phyloP scores from a whole-genome alignment of 257 asterid species.

The Cinchona pubescens region DNA sequence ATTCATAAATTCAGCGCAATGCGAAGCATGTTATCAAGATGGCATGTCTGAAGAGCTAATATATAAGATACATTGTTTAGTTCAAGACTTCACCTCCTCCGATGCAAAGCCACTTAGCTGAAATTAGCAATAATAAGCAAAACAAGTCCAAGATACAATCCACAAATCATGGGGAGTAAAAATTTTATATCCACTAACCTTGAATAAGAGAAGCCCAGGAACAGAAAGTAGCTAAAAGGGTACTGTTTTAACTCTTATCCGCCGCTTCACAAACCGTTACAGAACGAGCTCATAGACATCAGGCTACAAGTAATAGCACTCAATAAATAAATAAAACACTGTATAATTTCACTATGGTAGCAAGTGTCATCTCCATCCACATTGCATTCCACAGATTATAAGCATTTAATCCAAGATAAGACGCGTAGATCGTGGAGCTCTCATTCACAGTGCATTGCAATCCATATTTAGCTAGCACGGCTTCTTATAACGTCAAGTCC shows the following conservation, averaged over 20 bases:
- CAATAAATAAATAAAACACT: constrained; percentile 27
- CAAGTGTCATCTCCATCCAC: constrained; percentile 36
- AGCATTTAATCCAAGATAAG: constrained; percentile 27
- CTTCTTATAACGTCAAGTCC: constrained; percentile 61
- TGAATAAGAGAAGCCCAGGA: neutral
- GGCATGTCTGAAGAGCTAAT: neutral
- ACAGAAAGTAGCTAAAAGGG: neutral
- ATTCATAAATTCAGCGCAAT: neutral
- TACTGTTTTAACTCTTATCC: neutral
- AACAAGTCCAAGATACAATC: neutral
- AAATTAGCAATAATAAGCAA: neutral
- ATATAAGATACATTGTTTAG: neutral
- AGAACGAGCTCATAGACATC: constrained; percentile 28
- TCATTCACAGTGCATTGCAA: constrained; percentile 20
- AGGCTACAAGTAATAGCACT: constrained; percentile 25
- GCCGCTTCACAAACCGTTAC: constrained; percentile 22
- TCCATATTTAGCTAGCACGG: constrained; percentile 42
- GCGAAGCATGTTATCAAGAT: neutral
- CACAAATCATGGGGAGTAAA: constrained; percentile 4
- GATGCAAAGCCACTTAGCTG: neutral
- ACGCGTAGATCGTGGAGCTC: constrained; percentile 24
- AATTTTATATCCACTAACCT: neutral
- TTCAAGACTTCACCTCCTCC: neutral
- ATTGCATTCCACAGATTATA: constrained; percentile 35
- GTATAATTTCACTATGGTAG: constrained; percentile 32